Base-by-base conservation (phyloP, 1,284 basidiomycete genomes). In the Vanrija humicola region DNA sequence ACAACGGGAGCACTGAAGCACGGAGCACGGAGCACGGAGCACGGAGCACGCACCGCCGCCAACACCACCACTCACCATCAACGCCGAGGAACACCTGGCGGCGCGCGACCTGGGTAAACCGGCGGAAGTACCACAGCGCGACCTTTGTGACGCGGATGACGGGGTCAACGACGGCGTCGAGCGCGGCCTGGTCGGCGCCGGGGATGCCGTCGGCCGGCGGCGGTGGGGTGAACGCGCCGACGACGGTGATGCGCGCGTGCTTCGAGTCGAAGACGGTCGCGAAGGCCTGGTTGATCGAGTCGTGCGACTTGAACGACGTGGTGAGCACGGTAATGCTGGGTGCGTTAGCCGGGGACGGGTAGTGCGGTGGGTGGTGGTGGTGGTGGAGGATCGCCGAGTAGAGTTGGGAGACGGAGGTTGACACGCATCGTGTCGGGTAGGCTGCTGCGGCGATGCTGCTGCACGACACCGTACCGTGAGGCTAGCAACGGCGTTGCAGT, bases 111-210 rank as follows among this genome's bases (percentile, higher is more conserved):
- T 3, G 8, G 3, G 9, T 12, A 5, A 12, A 34, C 34, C 50
- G 43, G 15, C 50, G 23, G 18, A 23, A 21, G 16, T 52, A 16
- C 38, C 39, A n/a, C n/a, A 52, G 50, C 5, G 38, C 50, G 23
- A 18, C 16, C 39, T 52, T 52, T 19, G 38, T 19, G 16, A 28
- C 44, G 16, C 38, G 44, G 6, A 46, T 38, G 6, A 25, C 15
- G 14, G 50, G 50, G 38, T 46, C 25, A 21, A 52, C 44, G n/a
- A 26, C 34, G 15, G 21, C n/a, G 14, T 28, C n/a, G n/a, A 52
- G 23, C 14, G 50, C 50, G 3, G 50, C 29, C 50, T 52, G 50
- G 45, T 52, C 50, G 6, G 18, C 25, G 10, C 50, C 50, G 21
- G 44, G 44, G 14, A 42, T 29, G 6, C 14, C 26, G 10, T 14